Conservation (phyloP, 306 rosid genomes). For the Arachis stenosperma region DNA sequence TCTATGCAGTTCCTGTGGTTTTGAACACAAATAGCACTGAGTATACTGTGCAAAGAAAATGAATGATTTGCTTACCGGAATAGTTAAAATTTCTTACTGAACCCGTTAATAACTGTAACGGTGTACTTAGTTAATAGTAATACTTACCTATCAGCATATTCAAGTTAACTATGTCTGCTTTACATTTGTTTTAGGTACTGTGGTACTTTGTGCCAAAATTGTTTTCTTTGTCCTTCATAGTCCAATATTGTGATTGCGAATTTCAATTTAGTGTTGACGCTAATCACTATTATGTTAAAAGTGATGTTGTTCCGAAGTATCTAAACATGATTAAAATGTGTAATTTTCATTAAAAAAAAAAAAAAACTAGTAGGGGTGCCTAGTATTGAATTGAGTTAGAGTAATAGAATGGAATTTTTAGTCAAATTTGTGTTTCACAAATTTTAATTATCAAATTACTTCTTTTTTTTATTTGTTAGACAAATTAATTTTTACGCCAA, state of each 20-base stretch:
- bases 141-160: neutral
- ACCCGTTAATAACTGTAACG: neutral
- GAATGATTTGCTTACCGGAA: too few relatives aligned
- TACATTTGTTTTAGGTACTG: neutral
- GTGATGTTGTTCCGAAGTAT: neutral
- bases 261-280: neutral
- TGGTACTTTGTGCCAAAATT: neutral
- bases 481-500: too few relatives aligned
- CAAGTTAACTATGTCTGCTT: neutral
- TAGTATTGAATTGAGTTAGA: neutral
- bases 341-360: neutral
- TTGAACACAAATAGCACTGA: neutral
- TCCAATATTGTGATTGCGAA: neutral
- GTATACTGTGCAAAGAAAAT: neutral
- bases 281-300: neutral
- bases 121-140: neutral
- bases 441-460: too few relatives aligned
- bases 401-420: too few relatives aligned
- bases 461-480: too few relatives aligned
- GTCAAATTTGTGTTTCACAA: too few relatives aligned
- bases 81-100: too few relatives aligned
- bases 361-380: neutral
- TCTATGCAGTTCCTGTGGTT: neutral
- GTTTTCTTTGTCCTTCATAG: neutral
- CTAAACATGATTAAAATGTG: neutral